Evolutionary conservation across 2,329 filamentous ascomycete species (phyloP).

Genomic region (Colletotrichum truncatum): DNA sequence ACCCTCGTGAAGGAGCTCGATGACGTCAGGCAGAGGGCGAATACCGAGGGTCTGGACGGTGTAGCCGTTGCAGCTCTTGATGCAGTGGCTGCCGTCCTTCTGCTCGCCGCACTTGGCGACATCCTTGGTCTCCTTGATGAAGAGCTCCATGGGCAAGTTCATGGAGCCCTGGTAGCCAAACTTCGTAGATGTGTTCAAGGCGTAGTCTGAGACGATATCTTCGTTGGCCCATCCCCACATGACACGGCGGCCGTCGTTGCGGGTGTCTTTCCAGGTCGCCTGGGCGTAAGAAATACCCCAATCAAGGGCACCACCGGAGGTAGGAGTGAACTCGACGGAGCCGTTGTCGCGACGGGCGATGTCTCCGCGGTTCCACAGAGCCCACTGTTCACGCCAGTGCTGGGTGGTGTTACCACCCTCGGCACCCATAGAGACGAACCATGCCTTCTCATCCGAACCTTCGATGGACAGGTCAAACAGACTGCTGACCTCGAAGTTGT

Average conservation of each 20-base stretch:
- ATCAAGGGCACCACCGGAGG: conserved; percentile 29
- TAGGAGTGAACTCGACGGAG: conserved; percentile 27
- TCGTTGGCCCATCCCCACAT: conserved; percentile 32
- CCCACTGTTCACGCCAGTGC: conserved; percentile 31
- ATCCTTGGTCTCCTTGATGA: conserved; percentile 26
- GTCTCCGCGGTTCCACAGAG: conserved; percentile 31
- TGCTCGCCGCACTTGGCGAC: conserved; percentile 28
- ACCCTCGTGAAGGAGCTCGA: conserved; percentile 28
- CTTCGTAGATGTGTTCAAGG: conserved; percentile 21
- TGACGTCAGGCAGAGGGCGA: conserved; percentile 23
- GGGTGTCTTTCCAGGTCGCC: conserved; percentile 28
- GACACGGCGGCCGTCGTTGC: conserved; percentile 22
- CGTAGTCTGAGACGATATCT: conserved; percentile 10
- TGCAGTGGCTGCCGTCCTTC: conserved; percentile 25
- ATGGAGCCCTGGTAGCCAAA: conserved; percentile 30
- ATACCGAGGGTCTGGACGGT: conserved; percentile 31
- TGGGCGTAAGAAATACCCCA: conserved; percentile 32
- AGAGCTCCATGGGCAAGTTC: conserved; percentile 30
- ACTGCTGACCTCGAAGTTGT: conserved; percentile 32
- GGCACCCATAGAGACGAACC: conserved; percentile 27
- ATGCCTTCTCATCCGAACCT: conserved; percentile 26
- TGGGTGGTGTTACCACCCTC: conserved; percentile 31
- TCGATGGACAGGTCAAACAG: conserved; percentile 28
- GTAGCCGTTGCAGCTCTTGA: conserved; percentile 10
- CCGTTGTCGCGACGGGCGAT: conserved; percentile 28